Percentiles rank a stretch among this genome's conserved stretches.
These are phyloP conservation scores for Sisymbrium altissimum DNA, from an alignment of 345 rosid species.

Conservation along the genomic window DNA sequence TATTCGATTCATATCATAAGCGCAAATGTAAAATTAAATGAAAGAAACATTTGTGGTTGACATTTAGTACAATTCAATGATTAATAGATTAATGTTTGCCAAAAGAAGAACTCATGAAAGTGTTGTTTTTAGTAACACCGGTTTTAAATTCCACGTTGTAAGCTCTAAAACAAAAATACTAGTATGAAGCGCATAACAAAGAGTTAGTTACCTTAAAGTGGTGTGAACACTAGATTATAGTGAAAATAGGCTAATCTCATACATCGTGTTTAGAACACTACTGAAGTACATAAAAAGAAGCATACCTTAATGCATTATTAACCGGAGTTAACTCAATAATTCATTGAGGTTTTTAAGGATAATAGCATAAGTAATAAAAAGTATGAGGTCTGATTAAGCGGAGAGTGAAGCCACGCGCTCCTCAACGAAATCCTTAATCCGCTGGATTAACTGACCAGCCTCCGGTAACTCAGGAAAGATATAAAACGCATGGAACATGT, in stretches of 20 bases:
- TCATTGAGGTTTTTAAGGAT: not conserved
- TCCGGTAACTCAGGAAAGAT: constrained; percentile 66
- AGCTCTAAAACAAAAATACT: no score
- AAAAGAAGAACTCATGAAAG: no score
- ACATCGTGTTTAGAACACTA: not conserved
- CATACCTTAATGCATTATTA: not conserved
- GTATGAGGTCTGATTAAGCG: not conserved
- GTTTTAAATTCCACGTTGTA: no score
- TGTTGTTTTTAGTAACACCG: no score
- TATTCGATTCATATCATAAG: not conserved
- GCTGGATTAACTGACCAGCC: constrained; percentile 40
- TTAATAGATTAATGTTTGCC: no score
- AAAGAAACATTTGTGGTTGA: not conserved
- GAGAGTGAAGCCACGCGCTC: constrained; percentile 34
- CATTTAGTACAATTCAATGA: not conserved
- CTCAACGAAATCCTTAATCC: constrained; percentile 52
- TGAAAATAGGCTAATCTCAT: not conserved
- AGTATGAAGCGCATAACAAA: no score
- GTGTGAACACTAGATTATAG: not conserved
- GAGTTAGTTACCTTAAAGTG: not conserved
- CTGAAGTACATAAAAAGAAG: not conserved
- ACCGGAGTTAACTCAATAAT: not conserved
- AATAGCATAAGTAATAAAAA: no score
- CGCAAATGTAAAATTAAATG: not conserved
- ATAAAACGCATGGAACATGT: constrained; percentile 78